These are phyloP conservation scores for Collybiopsis luxurians DNA, from an alignment of 768 basidiomycete species.

Conservation along the genomic window DNA sequence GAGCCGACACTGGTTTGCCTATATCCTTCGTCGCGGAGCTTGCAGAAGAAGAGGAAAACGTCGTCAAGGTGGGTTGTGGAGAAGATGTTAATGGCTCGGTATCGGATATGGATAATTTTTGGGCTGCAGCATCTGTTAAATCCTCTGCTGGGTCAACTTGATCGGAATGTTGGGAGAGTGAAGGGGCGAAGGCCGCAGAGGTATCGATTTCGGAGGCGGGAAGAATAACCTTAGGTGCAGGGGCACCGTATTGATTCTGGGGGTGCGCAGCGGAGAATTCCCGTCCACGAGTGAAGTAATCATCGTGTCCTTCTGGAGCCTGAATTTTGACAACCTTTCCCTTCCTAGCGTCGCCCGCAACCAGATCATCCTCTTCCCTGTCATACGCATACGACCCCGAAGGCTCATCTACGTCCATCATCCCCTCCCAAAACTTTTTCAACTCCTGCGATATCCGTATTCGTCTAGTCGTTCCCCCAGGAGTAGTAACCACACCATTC, in stretches of 20 bases:
- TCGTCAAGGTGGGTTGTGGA: not conserved
- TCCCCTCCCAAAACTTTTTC: constrained; percentile 55
- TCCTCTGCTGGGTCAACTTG: not conserved
- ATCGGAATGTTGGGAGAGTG: too few relatives aligned
- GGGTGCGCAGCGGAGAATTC: constrained; percentile 2
- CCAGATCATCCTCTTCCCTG: not conserved
- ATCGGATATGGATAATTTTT: not conserved
- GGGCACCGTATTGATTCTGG: not conserved
- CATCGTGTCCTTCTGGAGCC: constrained; percentile 1
- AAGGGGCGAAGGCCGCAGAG: not conserved
- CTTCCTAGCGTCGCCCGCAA: not conserved
- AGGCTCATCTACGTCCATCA: constrained; percentile 38
- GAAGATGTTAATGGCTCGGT: not conserved
- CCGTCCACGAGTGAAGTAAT: constrained; percentile 5
- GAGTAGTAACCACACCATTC: constrained; percentile 20
- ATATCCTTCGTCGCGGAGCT: not conserved
- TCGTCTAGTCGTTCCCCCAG: constrained; percentile 28
- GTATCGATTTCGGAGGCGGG: not conserved
- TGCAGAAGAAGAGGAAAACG: not conserved
- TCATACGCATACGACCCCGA: constrained; percentile 13
- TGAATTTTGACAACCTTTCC: not conserved
- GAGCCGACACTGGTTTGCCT: not conserved
- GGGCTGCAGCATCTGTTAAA: not conserved
- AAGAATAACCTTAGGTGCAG: not conserved
- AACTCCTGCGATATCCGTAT: constrained; percentile 29